Base-by-base conservation (phyloP, 2,329 filamentous ascomycete genomes). In the Penicillium sp. region DNA sequence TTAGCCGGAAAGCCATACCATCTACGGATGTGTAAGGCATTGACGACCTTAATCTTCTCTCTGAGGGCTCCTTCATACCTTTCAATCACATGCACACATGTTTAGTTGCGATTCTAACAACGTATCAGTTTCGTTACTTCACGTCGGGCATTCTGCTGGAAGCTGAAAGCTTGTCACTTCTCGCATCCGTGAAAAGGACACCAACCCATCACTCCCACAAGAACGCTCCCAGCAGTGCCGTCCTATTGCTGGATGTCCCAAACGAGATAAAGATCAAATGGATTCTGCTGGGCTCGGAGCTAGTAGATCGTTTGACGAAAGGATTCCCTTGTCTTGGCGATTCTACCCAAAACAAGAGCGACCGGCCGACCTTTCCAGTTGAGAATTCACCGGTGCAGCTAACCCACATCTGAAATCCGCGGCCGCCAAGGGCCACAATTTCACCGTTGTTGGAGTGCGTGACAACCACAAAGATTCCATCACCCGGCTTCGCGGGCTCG, bases 1-100 rank as follows among this genome's bases (percentile, higher is more conserved):
- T 95, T 95, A 95, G 90, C 81, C 91, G 83, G 87, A 95, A 64
- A 77, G 75, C 78, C 77, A 71, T 72, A 72, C 69, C 72, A 69
- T 72, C 57, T 64, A 37, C 66, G 66, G 58, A 71, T 73, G 72
- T 72, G 71, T 71, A 63, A 73, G 72, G 69, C 72, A 64, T 68
- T 76, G 74, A 68, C 70, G 75, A 77, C 62, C 61, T 57, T 65
- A 76, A 78, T 78, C 75, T 78, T 78, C 75, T 78, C 75, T 77
- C 75, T 77, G 75, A 62, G 55, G 42, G 34, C 50, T 56, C 14
- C 31, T 58, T 26, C 40, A 53, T 31, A 35, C 26, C 24, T 20
- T 16, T 20, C 1, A 31, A n/a, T 42, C 20, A 22, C 35, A 9
- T 46, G 11, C 34, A 40, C 14, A 13, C 5, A 34, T 40, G 26